Base-by-base conservation (phyloP, 2,329 filamentous ascomycete species). In the Penicillium paneum region DNA sequence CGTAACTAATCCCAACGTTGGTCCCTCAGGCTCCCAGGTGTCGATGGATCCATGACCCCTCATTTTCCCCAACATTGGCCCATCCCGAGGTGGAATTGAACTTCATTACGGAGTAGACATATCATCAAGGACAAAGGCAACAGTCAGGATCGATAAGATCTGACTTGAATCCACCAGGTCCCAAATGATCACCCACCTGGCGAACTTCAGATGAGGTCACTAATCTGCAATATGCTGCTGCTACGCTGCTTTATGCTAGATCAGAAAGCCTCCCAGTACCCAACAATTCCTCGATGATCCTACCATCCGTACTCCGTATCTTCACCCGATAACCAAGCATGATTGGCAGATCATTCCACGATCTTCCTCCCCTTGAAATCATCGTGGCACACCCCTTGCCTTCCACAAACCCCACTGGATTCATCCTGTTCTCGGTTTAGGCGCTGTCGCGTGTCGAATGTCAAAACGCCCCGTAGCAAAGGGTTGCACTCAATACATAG, bases 311-410 rank as follows among this genome's bases (percentile, higher is more conserved):
- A 34, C 29, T 34, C 21, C 12, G 6, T 13, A 26, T 17, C 15
- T 17, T 31, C 26, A 6, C 8, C 24, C 24, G 11, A 48, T 29
- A 21, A 15, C 31, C 28, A 46, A n/a, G 12, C 28, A n/a, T 53
- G 51, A 60, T 55, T 54, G 53, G 57, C 29, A 45, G 54, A 57
- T 62, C 61, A 63, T 63, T 62, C 60, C 56, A 57, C 58, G 58
- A 57, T 58, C 19, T 41, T 19, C 46, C 26, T 32, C 51, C 40
- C 43, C 44, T 50, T 34, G 15, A 6, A 41, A n/a, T 41, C 44
- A 41, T 56, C 55, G 45, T 52, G 48, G 51, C 29, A 28, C 15
- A 42, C 39, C 51, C 49, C 54, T 55, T 53, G 29, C 35, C 49
- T 38, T 3, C 21, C 3, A 28, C 17, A 32, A 49, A n/a, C 47